Base-by-base conservation (phyloP, 2,329 filamentous ascomycete species). In the Ceratocystis cacaofunesta region DNA sequence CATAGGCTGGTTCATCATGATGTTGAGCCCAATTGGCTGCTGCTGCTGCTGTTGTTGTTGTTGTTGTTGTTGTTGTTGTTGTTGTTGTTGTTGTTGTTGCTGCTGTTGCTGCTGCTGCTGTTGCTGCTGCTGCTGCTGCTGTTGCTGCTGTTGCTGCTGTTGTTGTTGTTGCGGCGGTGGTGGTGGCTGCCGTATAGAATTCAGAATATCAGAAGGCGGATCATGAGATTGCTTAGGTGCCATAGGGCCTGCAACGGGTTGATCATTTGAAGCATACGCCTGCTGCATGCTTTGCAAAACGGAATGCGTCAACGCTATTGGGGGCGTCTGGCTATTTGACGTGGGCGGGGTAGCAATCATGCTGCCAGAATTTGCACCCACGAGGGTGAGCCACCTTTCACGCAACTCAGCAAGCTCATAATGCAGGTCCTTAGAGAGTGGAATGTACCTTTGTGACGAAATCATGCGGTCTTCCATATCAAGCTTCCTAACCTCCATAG, bases 321-420 rank as follows among this genome's bases (percentile, higher is more conserved):
- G 52, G 10, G 52, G 28, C 28, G 52, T 58, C 28, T 58, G 52
- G n/a, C 8, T 46, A 4, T 43, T 48, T 10, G 30, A 48, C 5
- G 25, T 55, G 10, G 63, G 60, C 7, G 60, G 55, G 5, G 30
- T 58, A 30, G 43, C 15, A 17, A 46, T 36, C 58, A 61, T 46
- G 25, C 17, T 50, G 19, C 4, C 30, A 25, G 46, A 10, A 10
- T 50, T 55, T 12, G 72, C 71, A 17, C 74, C 73, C 5, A 84
- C 75, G 6, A 85, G 71, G 52, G 75, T 73, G 48, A 80, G 76
- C 82, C 82, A 85, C 41, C 76, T 76, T 10, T 80, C 76, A 19
- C 76, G 72, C 4, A 75, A 69, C 57, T 78, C 74, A n/a, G 80
- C 79, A 68, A 80, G 74, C 17, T 74, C 74, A 48, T 73, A 74